Conservation (phyloP, 2,329 filamentous ascomycete genomes). For the Acephala macrosclerotiorum region DNA sequence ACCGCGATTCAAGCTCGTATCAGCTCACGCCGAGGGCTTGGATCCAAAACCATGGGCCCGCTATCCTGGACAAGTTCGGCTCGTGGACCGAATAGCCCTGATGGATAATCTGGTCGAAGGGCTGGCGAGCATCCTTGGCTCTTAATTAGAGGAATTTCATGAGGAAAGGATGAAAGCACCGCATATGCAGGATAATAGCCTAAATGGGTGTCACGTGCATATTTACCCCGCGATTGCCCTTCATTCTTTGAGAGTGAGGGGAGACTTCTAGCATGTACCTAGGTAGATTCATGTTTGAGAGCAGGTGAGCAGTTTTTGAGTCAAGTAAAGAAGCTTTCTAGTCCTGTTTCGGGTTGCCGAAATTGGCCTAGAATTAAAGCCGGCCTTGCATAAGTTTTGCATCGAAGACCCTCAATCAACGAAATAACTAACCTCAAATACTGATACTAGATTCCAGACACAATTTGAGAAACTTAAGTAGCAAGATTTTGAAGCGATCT, state of each 20-base stretch:
- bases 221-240: constrained; percentile 12
- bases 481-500: background rate
- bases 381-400: no score
- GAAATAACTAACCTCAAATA: no score
- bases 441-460: no score
- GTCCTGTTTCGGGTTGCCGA: no score
- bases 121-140: no score
- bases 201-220: constrained; percentile 13
- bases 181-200: constrained; percentile 17
- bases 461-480: no score
- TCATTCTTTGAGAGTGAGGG: background rate
- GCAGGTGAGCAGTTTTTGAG: background rate
- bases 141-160: constrained; percentile 14
- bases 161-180: background rate
- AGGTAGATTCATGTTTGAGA: background rate
- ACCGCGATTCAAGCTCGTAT: constrained; percentile 5
- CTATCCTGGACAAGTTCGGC: background rate
- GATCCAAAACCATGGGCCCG: background rate
- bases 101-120: no score
- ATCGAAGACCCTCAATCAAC: no score
- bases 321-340: background rate
- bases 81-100: constrained; percentile 8
- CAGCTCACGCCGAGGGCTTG: background rate
- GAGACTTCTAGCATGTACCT: background rate
- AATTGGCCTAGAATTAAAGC: no score